phyloP scores from a whole-genome alignment of 768 basidiomycete genomes.

The Exsudoporus frostii region DNA sequence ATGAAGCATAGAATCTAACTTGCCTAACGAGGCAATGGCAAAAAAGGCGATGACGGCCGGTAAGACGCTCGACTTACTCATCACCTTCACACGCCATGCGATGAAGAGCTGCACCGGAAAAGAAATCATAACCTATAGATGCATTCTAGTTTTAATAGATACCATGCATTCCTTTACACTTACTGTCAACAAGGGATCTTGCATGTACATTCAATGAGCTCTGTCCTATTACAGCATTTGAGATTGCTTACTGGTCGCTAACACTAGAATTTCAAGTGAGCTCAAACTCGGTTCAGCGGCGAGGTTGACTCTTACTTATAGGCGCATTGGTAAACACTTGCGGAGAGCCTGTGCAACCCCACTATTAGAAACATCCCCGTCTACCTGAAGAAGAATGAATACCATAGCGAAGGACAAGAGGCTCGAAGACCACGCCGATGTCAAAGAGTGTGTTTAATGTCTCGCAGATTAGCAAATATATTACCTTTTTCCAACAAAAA shows the following conservation, averaged over 20 bases:
- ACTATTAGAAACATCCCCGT: slow-evolving; percentile 2
- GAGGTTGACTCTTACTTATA: neutral
- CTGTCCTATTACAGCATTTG: neutral
- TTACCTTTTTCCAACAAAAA: slow-evolving; percentile 32
- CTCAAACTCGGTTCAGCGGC: slow-evolving; percentile 19
- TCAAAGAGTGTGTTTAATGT: slow-evolving; percentile 47
- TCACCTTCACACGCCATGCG: slow-evolving; percentile 39
- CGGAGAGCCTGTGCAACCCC: slow-evolving; percentile 27
- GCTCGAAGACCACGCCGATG: slow-evolving; percentile 43
- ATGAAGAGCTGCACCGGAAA: slow-evolving; percentile 47
- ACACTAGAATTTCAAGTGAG: slow-evolving; percentile 8
- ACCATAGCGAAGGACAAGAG: slow-evolving; percentile 49
- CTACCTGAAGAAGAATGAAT: neutral
- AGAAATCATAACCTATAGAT: slow-evolving; percentile 41
- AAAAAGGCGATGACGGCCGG: slow-evolving; percentile 24
- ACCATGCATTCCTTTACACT: neutral
- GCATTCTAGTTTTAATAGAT: neutral
- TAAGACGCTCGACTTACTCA: slow-evolving; percentile 30
- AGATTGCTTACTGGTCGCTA: slow-evolving; percentile 8
- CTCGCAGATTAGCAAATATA: slow-evolving; percentile 45
- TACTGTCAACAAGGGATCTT: slow-evolving; percentile 47
- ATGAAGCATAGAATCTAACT: neutral
- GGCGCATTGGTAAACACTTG: neutral
- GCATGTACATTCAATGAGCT: neutral
- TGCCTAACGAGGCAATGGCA: slow-evolving; percentile 7